A percentile compares a stretch with the other conserved stretches of the same genome.
Conservation (phyloP, 805 yeast species). For the Schizosaccharomyces lindneri region DNA sequence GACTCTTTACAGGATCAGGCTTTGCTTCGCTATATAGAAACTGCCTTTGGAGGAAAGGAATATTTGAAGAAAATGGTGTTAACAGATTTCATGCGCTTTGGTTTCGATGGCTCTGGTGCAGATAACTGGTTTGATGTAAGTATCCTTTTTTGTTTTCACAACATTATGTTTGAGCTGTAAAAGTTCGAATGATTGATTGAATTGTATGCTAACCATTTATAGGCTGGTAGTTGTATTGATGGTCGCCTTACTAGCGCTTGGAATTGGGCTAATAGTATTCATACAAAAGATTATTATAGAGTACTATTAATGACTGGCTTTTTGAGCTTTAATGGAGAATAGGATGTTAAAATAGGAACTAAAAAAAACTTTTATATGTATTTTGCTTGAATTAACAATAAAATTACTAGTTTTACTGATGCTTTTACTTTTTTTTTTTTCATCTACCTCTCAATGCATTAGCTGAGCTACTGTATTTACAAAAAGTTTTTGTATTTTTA, state of each 20-base stretch:
- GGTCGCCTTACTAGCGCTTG: slow-evolving; percentile 23
- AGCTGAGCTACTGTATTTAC: too few relatives aligned
- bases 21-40: slow-evolving; percentile 24
- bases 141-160: background rate
- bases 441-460: too few relatives aligned
- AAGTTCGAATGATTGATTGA: background rate
- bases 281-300: slow-evolving; percentile 29
- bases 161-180: background rate
- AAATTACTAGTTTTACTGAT: background rate
- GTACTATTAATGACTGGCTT: slow-evolving; percentile 40
- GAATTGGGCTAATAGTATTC: slow-evolving; percentile 2
- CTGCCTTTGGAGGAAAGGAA: slow-evolving; percentile 32
- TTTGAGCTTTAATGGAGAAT: slow-evolving; percentile 34
- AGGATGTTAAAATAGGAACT: background rate
- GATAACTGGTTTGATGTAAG: slow-evolving; percentile 47
- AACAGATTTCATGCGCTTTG: slow-evolving; percentile 25
- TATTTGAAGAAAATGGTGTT: slow-evolving; percentile 22
- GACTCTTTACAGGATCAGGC: slow-evolving; percentile 29
- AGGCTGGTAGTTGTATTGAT: slow-evolving; percentile 54
- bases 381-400: background rate
- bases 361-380: background rate
- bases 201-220: background rate
- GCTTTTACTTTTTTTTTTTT: too few relatives aligned
- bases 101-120: slow-evolving; percentile 55
- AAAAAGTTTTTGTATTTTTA: too few relatives aligned